Evolutionary conservation across 2,329 filamentous ascomycete genomes (phyloP).

Genomic region (Colletotrichum lini): DNA sequence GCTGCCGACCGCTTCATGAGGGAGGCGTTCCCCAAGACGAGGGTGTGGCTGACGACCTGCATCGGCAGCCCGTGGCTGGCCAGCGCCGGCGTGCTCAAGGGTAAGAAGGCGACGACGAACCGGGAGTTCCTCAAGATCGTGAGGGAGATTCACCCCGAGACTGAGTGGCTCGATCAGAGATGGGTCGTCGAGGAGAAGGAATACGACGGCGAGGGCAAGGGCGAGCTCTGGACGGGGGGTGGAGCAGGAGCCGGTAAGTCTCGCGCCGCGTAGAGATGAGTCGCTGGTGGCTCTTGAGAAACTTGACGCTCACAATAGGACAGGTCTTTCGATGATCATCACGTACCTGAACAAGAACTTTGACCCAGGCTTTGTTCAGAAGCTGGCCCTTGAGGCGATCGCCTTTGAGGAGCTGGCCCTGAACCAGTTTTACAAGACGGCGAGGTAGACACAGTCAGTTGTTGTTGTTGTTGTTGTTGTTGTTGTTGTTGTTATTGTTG

Average conservation of each 20-base stretch:
- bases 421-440: slow-evolving; percentile 37
- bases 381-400: slow-evolving; percentile 18
- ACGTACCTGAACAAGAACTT: slow-evolving; percentile 36
- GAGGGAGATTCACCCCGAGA: slow-evolving; percentile 49
- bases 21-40: slow-evolving; percentile 53
- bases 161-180: slow-evolving; percentile 55
- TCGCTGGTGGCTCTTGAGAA: no score
- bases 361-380: slow-evolving; percentile 28
- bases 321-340: slow-evolving; percentile 28
- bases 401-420: slow-evolving; percentile 30
- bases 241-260: slow-evolving; percentile 54
- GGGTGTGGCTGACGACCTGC: slow-evolving; percentile 55
- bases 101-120: slow-evolving; percentile 57
- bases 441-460: not conserved
- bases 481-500: no score
- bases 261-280: no score
- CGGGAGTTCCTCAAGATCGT: slow-evolving; percentile 48
- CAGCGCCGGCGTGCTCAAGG: slow-evolving; percentile 52
- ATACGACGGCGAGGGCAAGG: slow-evolving; percentile 46
- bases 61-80: slow-evolving; percentile 57
- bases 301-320: not conserved
- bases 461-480: no score
- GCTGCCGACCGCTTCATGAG: slow-evolving; percentile 53
- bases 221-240: slow-evolving; percentile 56
- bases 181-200: slow-evolving; percentile 56